phyloP scores from a whole-genome alignment of 164 flowering plant species.

The Stephania japonica region DNA sequence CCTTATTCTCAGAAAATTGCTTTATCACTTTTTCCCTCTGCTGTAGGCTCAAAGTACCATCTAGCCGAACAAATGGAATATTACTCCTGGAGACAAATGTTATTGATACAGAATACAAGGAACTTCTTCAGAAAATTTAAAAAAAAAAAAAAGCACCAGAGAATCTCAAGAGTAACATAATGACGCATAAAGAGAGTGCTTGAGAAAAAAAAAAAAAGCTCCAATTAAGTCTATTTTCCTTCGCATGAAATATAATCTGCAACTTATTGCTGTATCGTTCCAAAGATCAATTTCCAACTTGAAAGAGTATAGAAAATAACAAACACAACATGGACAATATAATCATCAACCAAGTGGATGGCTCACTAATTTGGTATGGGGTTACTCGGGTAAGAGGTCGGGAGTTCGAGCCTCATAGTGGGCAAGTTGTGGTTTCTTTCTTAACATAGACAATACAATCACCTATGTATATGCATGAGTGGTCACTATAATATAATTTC shows the following conservation, averaged over 20 bases:
- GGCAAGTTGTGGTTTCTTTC: too few relatives aligned
- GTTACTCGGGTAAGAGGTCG: too few relatives aligned
- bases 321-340: too few relatives aligned
- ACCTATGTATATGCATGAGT: too few relatives aligned
- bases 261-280: neutral
- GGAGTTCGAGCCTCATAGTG: too few relatives aligned
- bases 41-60: constrained; percentile 86
- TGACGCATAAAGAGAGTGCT: too few relatives aligned
- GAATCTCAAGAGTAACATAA: too few relatives aligned
- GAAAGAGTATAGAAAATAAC: too few relatives aligned
- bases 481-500: too few relatives aligned
- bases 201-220: neutral
- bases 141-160: neutral
- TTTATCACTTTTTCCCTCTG: constrained; percentile 86
- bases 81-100: constrained; percentile 45
- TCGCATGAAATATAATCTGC: neutral
- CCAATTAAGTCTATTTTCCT: neutral
- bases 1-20: constrained; percentile 75
- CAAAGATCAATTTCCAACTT: neutral
- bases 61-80: constrained; percentile 74
- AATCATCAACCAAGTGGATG: too few relatives aligned
- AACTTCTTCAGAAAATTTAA: neutral
- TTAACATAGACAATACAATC: too few relatives aligned
- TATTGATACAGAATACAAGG: neutral
- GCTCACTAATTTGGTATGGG: too few relatives aligned